Evolutionary conservation across 495 filamentous ascomycete genomes (phyloP), one percentile per base, ranked within the genome.

Genomic region (Penicillium parvum): DNA sequence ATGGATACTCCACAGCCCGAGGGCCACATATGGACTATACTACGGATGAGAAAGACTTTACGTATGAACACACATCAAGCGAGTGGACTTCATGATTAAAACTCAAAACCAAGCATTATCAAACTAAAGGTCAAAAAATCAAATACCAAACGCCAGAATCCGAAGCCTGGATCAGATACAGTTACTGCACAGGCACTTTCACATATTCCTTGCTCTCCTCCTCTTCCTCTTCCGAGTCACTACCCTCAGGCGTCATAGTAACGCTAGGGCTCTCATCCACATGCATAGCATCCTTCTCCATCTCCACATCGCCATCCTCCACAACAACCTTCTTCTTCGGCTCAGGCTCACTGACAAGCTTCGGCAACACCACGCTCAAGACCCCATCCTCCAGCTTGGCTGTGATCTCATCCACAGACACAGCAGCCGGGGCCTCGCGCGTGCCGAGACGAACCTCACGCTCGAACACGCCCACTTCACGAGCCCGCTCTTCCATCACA

Each of bases 321-420:
- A 60, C 36, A 7, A 49, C 32, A 37, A 57, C 43, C 43, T 54
- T 59, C 43, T 64, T 58, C 37, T 55, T 53, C 4, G 47, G 20
- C 33, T 63, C 47, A 3, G 45, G 22, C 22, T 62, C 42, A 8
- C 33, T 32, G n/a, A 83, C 78, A 11, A 65, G 59, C 69, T 90
- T 89, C 3, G 84, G 85, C 8, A 91, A 73, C 15, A 66, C 75
- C n/a, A 88, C 70, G 41, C 65, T 68, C 37, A 88, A 60, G 17
- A 88, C 64, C 48, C 87, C 80, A 61, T 85, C 78, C 50, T 85
- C 79, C 61, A 88, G 60, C 59, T 79, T 89, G 2, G 86, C 88
- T 2, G 69, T 76, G 57, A 90, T 90, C 9, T 54, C 65, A 43
- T 84, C 76, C 0, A 69, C 69, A 54, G 85, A 77, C 3, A 90